A percentile compares a stretch with the other conserved stretches of the same genome.
Evolutionary conservation across 495 filamentous ascomycete species (phyloP).

Genomic region (Xylaria telfairii): DNA sequence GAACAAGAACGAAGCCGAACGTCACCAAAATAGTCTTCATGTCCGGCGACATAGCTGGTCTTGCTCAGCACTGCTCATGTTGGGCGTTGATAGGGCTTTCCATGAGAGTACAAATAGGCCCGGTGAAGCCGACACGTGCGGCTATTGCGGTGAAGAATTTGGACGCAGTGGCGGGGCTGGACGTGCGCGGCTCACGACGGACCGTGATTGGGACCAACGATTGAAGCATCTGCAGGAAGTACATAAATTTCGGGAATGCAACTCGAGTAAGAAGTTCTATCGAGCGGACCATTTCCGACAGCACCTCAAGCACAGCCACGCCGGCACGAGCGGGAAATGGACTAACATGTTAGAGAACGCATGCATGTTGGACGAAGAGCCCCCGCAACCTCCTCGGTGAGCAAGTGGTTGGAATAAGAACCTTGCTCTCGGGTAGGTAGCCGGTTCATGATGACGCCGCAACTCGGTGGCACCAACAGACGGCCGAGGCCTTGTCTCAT

Average conservation of each 20-base stretch:
- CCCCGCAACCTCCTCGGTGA: slow-evolving; percentile 39
- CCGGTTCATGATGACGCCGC: not conserved
- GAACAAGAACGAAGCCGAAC: slow-evolving; percentile 98
- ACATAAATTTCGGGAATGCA: slow-evolving; percentile 98
- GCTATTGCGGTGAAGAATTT: slow-evolving; percentile 96
- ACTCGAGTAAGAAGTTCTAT: slow-evolving; percentile 97
- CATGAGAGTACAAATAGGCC: slow-evolving; percentile 72
- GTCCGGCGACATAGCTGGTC: slow-evolving; percentile 97
- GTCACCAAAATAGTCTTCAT: slow-evolving; percentile 96
- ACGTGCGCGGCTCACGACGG: slow-evolving; percentile 47
- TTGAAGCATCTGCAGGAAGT: slow-evolving; percentile 84
- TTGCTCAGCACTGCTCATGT: slow-evolving; percentile 75
- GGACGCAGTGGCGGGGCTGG: slow-evolving; percentile 59
- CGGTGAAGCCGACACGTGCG: slow-evolving; percentile 78
- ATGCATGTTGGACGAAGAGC: slow-evolving; percentile 90
- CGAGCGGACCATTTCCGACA: slow-evolving; percentile 97
- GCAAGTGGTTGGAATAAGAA: slow-evolving; percentile 25
- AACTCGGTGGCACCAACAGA: not conserved
- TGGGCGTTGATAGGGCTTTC: slow-evolving; percentile 78
- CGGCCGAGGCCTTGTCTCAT: not conserved
- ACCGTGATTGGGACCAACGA: slow-evolving; percentile 80
- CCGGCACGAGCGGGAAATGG: slow-evolving; percentile 96
- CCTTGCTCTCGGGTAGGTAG: slow-evolving; percentile 27
- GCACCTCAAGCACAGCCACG: slow-evolving; percentile 97
- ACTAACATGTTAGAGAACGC: slow-evolving; percentile 97